phyloP scores from a whole-genome alignment of 2,329 filamentous ascomycete species.

The Cladosporium oxysporum region DNA sequence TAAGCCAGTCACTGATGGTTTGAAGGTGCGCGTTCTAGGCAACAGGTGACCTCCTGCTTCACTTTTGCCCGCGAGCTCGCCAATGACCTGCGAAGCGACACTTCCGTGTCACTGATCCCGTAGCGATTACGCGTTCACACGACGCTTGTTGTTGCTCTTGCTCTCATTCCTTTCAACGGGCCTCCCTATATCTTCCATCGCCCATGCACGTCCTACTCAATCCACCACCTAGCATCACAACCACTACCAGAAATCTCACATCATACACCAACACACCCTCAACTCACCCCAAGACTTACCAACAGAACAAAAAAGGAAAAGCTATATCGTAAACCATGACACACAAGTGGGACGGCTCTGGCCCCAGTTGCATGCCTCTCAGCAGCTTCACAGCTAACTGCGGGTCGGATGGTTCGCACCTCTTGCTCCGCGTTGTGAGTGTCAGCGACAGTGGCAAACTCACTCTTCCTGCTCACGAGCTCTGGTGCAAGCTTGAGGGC shows the following conservation, averaged over 20 bases:
- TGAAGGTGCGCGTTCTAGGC: not conserved
- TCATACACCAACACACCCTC: not conserved
- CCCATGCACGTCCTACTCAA: not conserved
- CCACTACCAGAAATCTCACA: not conserved
- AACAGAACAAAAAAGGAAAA: not conserved
- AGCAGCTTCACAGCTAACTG: not conserved
- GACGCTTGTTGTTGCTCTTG: not conserved
- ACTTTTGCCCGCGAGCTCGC: not conserved
- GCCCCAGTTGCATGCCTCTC: not conserved
- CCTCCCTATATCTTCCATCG: not conserved
- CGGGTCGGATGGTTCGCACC: not conserved
- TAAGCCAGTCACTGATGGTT: not conserved
- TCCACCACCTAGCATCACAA: not conserved
- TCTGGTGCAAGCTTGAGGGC: not conserved
- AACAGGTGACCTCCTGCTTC: not conserved
- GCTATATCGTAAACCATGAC: not conserved
- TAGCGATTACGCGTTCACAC: not conserved
- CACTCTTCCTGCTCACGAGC: constrained; percentile 1
- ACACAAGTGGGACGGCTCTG: not conserved
- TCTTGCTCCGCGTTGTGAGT: not conserved
- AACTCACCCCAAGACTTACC: not conserved
- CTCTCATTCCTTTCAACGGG: not conserved
- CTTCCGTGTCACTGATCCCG: not conserved
- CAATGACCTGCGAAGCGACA: not conserved
- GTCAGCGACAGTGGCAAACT: not conserved